Evolutionary conservation across 805 yeast species (phyloP).

Genomic region (Candida sphagnicola): DNA sequence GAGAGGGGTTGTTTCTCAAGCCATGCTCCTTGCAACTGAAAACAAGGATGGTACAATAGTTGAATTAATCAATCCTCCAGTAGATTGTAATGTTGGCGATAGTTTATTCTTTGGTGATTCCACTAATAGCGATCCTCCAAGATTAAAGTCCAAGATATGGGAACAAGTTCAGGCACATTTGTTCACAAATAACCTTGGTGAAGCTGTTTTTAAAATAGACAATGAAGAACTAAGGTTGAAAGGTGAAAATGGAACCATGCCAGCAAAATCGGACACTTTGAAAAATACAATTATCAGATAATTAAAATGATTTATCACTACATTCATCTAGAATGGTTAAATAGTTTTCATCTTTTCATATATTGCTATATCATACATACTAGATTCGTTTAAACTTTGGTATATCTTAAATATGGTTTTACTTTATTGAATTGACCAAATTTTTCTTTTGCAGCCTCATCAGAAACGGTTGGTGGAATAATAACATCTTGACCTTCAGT

Average conservation of each 20-base stretch:
- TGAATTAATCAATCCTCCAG: slow-evolving; percentile 48
- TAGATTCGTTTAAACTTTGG: slow-evolving; percentile 21
- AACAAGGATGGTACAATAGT: slow-evolving; percentile 23
- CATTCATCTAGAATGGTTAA: not conserved
- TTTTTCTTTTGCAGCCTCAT: slow-evolving; percentile 53
- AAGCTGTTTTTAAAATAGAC: slow-evolving; percentile 23
- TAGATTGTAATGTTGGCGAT: slow-evolving; percentile 33
- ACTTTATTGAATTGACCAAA: slow-evolving; percentile 60
- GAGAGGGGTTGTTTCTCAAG: slow-evolving; percentile 60
- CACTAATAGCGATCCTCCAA: slow-evolving; percentile 13
- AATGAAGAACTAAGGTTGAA: slow-evolving; percentile 15
- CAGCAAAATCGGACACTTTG: slow-evolving; percentile 6
- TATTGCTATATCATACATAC: not conserved
- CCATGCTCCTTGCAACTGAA: slow-evolving; percentile 64
- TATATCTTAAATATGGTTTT: slow-evolving; percentile 62
- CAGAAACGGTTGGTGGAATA: slow-evolving; percentile 61
- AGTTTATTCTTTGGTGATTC: slow-evolving; percentile 30
- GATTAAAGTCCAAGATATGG: slow-evolving; percentile 34
- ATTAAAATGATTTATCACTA: too few species aligned
- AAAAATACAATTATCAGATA: slow-evolving; percentile 7
- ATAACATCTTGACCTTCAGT: slow-evolving; percentile 70
- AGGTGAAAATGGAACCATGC: slow-evolving; percentile 3
- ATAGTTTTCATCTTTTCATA: not conserved
- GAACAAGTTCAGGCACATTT: slow-evolving; percentile 23
- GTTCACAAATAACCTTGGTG: slow-evolving; percentile 24